These are phyloP conservation scores for Ananas comosus DNA, from an alignment of 176 grass and related monocot species.

Conservation along the genomic window DNA sequence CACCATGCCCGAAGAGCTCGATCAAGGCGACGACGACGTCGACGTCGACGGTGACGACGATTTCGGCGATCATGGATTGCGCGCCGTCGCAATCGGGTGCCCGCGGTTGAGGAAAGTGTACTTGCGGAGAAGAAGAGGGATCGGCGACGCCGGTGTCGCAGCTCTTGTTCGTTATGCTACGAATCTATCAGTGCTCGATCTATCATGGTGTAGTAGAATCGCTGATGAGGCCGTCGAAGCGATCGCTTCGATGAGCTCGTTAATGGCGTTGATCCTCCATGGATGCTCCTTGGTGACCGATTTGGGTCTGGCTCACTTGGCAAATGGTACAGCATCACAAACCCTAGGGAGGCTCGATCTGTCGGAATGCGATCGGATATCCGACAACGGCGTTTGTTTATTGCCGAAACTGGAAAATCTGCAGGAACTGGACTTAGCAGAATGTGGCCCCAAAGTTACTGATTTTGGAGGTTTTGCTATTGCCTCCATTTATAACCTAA, in stretches of 20 bases:
- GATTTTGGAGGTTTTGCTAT: conserved; percentile 1
- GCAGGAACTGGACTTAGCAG: conserved; percentile 4
- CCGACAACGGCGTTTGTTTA: not conserved
- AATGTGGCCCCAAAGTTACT: not conserved
- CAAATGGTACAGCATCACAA: not conserved
- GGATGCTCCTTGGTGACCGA: conserved; percentile 4
- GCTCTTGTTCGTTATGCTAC: not conserved
- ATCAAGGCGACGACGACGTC: too few species aligned
- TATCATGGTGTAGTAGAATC: conserved; percentile 2
- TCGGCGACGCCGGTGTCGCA: not conserved
- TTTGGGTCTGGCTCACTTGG: conserved; percentile 1
- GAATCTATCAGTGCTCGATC: not conserved
- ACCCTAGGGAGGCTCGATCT: not conserved
- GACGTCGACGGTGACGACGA: not conserved
- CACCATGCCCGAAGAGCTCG: not conserved
- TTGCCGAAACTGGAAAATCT: not conserved
- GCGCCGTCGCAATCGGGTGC: not conserved
- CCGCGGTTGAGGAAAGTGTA: not conserved
- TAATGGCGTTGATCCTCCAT: conserved; percentile 1
- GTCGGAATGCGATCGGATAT: conserved; percentile 9
- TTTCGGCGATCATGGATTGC: not conserved
- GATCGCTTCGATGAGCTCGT: not conserved
- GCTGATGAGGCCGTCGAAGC: not conserved
- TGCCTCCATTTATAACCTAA: not conserved
- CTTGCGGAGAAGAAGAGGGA: conserved; percentile 2